These are phyloP conservation scores for Stephania cephalantha DNA, from an alignment of 164 flowering plant species.

Conservation along the genomic window DNA sequence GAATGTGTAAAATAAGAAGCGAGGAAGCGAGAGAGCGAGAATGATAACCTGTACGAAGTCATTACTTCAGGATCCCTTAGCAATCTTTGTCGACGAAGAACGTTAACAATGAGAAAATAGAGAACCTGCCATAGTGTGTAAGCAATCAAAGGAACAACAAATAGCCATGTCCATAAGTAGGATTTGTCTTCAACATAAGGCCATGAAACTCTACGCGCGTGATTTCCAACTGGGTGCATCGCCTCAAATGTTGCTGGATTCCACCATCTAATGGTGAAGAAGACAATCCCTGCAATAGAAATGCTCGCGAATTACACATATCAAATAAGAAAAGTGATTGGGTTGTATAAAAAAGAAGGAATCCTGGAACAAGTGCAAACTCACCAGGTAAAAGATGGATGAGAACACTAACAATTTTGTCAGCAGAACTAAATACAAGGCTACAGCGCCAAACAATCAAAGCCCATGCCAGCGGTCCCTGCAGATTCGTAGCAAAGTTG, in stretches of 20 bases:
- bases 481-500: slow-evolving; percentile 14
- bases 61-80: slow-evolving; percentile 95
- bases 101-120: slow-evolving; percentile 90
- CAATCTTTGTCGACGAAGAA: slow-evolving; percentile 81
- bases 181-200: slow-evolving; percentile 76
- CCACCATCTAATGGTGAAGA: slow-evolving; percentile 98
- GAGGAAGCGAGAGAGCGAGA: slow-evolving; percentile 13
- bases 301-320: neutral
- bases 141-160: slow-evolving; percentile 73
- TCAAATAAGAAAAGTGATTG: neutral
- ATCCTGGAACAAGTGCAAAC: slow-evolving; percentile 7
- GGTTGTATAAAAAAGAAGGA: too few species aligned
- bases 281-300: slow-evolving; percentile 62
- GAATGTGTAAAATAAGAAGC: neutral
- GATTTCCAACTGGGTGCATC: slow-evolving; percentile 73
- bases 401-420: slow-evolving; percentile 90
- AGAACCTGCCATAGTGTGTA: slow-evolving; percentile 86
- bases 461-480: slow-evolving; percentile 99
- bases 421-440: slow-evolving; percentile 89
- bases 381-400: slow-evolving; percentile 95
- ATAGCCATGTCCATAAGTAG: slow-evolving; percentile 81
- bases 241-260: slow-evolving; percentile 78
- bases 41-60: slow-evolving; percentile 89
- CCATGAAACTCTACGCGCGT: slow-evolving; percentile 67
- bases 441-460: slow-evolving; percentile 97